Evolutionary conservation across 495 filamentous ascomycete species (phyloP).

Genomic region (Tirmania nivea): DNA sequence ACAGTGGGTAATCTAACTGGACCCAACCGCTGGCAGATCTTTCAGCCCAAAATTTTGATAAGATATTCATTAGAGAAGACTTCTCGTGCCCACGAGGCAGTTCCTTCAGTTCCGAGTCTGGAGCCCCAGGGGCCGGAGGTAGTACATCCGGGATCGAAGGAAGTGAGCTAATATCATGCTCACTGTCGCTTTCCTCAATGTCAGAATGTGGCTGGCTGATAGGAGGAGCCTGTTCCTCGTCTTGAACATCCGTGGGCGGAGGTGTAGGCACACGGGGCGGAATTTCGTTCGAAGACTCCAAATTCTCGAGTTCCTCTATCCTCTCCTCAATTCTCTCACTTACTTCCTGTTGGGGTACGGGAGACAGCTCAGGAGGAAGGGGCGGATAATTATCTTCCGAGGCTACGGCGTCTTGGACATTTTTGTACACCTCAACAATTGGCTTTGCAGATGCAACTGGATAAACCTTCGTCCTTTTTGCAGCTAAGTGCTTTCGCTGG

Average conservation of each 20-base stretch:
- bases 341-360: conserved; percentile 8
- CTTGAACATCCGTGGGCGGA: conserved; percentile 8
- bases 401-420: conserved; percentile 78
- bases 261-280: neutral
- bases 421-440: conserved; percentile 85
- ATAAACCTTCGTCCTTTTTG: conserved; percentile 62
- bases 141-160: conserved; percentile 11
- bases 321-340: too few relatives aligned
- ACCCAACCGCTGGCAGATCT: conserved; percentile 90
- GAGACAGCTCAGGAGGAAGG: neutral
- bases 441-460: conserved; percentile 84
- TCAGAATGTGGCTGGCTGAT: conserved; percentile 14
- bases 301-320: too few relatives aligned
- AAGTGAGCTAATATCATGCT: conserved; percentile 9
- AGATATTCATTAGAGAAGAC: conserved; percentile 75
- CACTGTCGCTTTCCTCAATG: conserved; percentile 16
- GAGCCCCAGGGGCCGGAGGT: conserved; percentile 9
- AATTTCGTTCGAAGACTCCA: too few relatives aligned
- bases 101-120: conserved; percentile 28
- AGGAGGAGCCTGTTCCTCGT: conserved; percentile 5
- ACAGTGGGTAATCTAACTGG: conserved; percentile 76
- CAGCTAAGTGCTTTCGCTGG: conserved; percentile 60
- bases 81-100: conserved; percentile 68
- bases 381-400: conserved; percentile 27
- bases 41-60: conserved; percentile 96